Base-by-base conservation (phyloP, 768 basidiomycete species). In the Lactarius hatsudake region DNA sequence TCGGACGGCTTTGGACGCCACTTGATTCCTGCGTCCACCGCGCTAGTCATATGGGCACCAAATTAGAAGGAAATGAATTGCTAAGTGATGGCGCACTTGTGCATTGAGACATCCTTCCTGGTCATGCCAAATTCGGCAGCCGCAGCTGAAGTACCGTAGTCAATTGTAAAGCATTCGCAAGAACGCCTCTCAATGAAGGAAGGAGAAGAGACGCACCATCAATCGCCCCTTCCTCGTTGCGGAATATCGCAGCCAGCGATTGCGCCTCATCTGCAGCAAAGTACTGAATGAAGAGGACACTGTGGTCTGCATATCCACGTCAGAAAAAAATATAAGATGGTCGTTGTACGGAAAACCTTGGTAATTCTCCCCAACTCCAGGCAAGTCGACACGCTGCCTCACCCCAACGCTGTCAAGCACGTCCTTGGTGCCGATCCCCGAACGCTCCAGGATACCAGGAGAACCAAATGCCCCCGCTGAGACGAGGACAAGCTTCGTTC, bases 361-460 rank as follows among this genome's bases (percentile, higher is more conserved):
- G 42, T 75, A 80, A 66, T 79, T 78, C 60, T 79, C 77, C n/a
- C 81, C 77, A n/a, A 81, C 69, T 20, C 73, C 72, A 18, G 67
- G 71, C 2, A 82, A 71, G 57, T 82, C 75, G 2, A 79, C 73
- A 3, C 77, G 20, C 0, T 73, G 72, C 20, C 71, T 28, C 42
- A 83, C 68, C 0, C 74, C 75, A n/a, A 69, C 70, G n/a, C 72
- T 32, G 40, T 73, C 63, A 0, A 83, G 75, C 1, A 79, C 53
- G 0, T 71, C 68, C 58, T 67, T 67, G 5, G 73, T 64, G 1
- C 82, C 82, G 13, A 83, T 78, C 0, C 82, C 82, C 7, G 80
- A 86, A 4, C 86, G 78, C 71, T 87, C 84, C 5, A 89, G 79
- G 23, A 88, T 79, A 60, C 79, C 77, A 0, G 85, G 81, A 0